Conservation (phyloP, 352 stramenopile genomes). For the Phytophthora meadii region DNA sequence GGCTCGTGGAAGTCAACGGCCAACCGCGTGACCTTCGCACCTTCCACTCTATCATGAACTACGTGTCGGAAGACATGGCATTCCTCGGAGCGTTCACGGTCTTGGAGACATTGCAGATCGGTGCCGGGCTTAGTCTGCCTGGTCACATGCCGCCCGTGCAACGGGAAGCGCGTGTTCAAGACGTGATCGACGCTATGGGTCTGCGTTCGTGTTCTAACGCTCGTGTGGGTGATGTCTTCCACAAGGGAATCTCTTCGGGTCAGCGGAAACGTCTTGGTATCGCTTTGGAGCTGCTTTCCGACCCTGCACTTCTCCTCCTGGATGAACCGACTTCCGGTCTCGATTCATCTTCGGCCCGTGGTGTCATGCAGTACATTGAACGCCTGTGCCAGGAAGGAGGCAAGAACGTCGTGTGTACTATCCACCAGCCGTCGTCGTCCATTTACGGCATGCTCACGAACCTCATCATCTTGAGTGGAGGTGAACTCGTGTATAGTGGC, state of each 20-base stretch:
- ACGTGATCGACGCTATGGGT: constrained; percentile 80
- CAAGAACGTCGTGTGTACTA: constrained; percentile 86
- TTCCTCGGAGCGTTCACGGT: constrained; percentile 80
- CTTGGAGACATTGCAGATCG: constrained; percentile 77
- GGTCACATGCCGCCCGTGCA: constrained; percentile 54
- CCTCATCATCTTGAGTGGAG: constrained; percentile 68
- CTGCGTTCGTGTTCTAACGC: constrained; percentile 68
- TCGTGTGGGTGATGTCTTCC: constrained; percentile 85
- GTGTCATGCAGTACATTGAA: constrained; percentile 88
- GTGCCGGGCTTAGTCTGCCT: constrained; percentile 60
- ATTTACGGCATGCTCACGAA: constrained; percentile 82
- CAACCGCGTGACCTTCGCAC: constrained; percentile 46
- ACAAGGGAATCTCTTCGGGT: constrained; percentile 88
- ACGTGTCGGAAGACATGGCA: constrained; percentile 72
- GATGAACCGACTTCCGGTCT: constrained; percentile 95
- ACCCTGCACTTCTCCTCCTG: constrained; percentile 95
- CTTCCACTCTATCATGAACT: constrained; percentile 72
- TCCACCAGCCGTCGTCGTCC: constrained; percentile 87
- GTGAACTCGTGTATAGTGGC: constrained; percentile 92
- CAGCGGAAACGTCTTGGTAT: constrained; percentile 95
- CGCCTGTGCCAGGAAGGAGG: constrained; percentile 57
- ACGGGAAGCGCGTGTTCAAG: constrained; percentile 64
- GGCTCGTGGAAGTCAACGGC: constrained; percentile 69
- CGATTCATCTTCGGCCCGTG: constrained; percentile 89
- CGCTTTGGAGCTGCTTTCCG: constrained; percentile 94